phyloP scores from a whole-genome alignment of 495 filamentous ascomycete species.

The Xylaria sp. region DNA sequence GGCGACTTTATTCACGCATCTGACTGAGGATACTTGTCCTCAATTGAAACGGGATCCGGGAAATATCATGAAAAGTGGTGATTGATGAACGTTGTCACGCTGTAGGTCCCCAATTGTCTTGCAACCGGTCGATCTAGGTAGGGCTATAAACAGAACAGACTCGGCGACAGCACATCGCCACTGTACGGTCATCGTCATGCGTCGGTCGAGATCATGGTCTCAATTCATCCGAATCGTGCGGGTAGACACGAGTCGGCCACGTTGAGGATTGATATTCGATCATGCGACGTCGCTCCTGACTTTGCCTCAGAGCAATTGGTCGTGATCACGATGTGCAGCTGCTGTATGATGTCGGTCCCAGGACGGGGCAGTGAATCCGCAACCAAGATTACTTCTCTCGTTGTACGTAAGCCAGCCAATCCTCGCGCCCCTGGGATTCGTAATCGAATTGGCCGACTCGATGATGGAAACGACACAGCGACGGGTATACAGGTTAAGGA shows the following conservation, averaged over 20 bases:
- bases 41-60: not conserved
- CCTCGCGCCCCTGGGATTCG: slow-evolving; percentile 5
- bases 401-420: slow-evolving; percentile 21
- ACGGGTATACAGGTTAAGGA: slow-evolving; percentile 5
- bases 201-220: not conserved
- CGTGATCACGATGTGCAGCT: not conserved
- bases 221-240: not conserved
- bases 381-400: not conserved
- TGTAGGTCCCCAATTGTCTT: slow-evolving; percentile 10
- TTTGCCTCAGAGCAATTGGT: not conserved
- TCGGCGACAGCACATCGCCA: slow-evolving; percentile 7
- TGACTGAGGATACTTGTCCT: not conserved
- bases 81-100: not conserved
- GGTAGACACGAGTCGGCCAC: slow-evolving; percentile 22
- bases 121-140: not conserved
- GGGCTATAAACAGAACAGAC: not conserved
- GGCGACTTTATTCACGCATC: not conserved
- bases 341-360: slow-evolving; percentile 15
- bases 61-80: not conserved
- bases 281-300: not conserved
- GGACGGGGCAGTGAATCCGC: slow-evolving; percentile 16
- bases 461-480: slow-evolving; percentile 5
- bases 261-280: slow-evolving; percentile 7
- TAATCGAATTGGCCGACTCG: slow-evolving; percentile 7
- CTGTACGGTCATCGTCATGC: not conserved